Percentiles rank a stretch among this genome's conserved stretches.
These are phyloP conservation scores for Nakataea oryzae DNA, from an alignment of 2,329 filamentous ascomycete species.

Conservation along the genomic window DNA sequence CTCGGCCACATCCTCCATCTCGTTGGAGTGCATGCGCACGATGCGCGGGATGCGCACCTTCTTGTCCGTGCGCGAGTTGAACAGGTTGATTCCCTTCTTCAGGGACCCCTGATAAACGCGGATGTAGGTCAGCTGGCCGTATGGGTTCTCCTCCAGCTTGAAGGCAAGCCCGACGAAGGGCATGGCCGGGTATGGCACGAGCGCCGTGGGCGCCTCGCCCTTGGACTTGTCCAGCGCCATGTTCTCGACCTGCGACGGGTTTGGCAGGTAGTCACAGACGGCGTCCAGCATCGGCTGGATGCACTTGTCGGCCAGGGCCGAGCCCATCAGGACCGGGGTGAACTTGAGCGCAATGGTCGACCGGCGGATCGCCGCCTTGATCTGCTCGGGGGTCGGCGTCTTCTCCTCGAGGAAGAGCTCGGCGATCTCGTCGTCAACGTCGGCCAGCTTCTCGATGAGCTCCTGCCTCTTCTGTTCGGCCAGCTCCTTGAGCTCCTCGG, in stretches of 20 bases:
- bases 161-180: constrained; percentile 95
- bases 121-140: constrained; percentile 95
- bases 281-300: constrained; percentile 93
- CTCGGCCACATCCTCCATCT: constrained; percentile 94
- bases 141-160: constrained; percentile 98
- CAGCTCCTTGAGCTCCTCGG: constrained; percentile 64
- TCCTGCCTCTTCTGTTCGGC: constrained; percentile 73
- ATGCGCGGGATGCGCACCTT: constrained; percentile 95
- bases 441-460: constrained; percentile 88
- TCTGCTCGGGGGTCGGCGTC: constrained; percentile 68
- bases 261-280: constrained; percentile 91
- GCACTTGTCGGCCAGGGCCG: constrained; percentile 86
- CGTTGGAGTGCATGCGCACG: constrained; percentile 98
- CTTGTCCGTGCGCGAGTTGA: constrained; percentile 89
- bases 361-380: constrained; percentile 85
- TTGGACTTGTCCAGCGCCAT: constrained; percentile 75
- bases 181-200: constrained; percentile 85
- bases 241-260: constrained; percentile 83
- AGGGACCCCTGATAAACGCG: constrained; percentile 93
- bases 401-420: constrained; percentile 87
- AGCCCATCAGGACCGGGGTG: constrained; percentile 92
- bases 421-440: constrained; percentile 96
- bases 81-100: constrained; percentile 80
- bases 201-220: constrained; percentile 68
- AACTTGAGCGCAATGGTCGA: constrained; percentile 87